Conservation (phyloP, 2,329 filamentous ascomycete genomes). For the Shiraia bambusicola region DNA sequence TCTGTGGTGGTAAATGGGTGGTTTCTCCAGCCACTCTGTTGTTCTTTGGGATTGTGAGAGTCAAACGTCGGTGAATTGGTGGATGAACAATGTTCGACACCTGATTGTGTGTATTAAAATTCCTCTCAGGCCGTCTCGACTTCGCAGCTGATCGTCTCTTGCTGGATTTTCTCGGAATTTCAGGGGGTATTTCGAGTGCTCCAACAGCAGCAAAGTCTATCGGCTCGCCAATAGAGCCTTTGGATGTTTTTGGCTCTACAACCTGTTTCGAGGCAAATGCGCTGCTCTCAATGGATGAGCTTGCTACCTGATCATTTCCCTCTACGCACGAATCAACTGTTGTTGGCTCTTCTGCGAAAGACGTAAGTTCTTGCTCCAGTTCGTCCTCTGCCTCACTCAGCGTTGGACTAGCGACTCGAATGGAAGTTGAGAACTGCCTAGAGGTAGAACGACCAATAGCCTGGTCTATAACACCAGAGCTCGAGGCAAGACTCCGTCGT, state of each 20-base stretch:
- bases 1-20: conserved; percentile 21
- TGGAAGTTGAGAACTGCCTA: conserved; percentile 13
- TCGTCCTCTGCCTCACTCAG: conserved; percentile 51
- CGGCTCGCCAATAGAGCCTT: conserved; percentile 8
- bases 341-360: conserved; percentile 30
- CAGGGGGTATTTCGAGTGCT: conserved; percentile 30
- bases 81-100: no score
- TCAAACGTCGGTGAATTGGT: conserved; percentile 23
- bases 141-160: conserved; percentile 39
- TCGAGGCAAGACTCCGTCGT: conserved; percentile 16
- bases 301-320: conserved; percentile 29
- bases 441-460: conserved; percentile 23
- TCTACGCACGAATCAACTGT: conserved; percentile 44
- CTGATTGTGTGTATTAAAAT: conserved; percentile 31
- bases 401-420: conserved; percentile 44
- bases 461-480: conserved; percentile 25
- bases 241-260: conserved; percentile 8
- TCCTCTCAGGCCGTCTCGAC: conserved; percentile 19
- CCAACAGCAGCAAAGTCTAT: conserved; percentile 14
- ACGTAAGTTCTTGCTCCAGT: conserved; percentile 33
- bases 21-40: conserved; percentile 26
- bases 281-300: conserved; percentile 25
- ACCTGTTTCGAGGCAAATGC: conserved; percentile 25
- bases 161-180: conserved; percentile 46
- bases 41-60: conserved; percentile 25